phyloP scores from a whole-genome alignment of 2,329 filamentous ascomycete genomes.

The Aspergillus phoenicis region DNA sequence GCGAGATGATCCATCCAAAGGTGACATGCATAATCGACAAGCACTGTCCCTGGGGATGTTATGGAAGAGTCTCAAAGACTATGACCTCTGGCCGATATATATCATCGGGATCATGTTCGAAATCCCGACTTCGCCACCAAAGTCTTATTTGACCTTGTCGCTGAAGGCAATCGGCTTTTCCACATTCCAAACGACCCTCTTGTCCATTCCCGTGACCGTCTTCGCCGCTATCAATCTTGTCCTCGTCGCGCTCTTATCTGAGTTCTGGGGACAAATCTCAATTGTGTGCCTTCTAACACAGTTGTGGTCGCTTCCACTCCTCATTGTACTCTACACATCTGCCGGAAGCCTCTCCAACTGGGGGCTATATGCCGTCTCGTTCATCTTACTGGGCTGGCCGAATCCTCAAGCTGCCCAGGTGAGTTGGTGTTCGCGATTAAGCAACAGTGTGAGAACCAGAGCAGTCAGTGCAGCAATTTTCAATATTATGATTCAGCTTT shows the following conservation, averaged over 20 bases:
- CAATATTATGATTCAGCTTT: conserved; percentile 44
- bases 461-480: conserved; percentile 42
- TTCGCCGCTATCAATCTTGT: conserved; percentile 59
- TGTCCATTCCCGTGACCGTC: conserved; percentile 60
- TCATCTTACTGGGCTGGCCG: conserved; percentile 41
- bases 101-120: conserved; percentile 58
- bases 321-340: conserved; percentile 49
- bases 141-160: conserved; percentile 14
- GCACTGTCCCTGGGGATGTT: conserved; percentile 36
- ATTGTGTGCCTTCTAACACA: conserved; percentile 55
- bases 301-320: conserved; percentile 54
- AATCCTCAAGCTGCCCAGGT: conserved; percentile 20
- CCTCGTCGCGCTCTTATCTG: conserved; percentile 20
- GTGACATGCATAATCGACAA: conserved; percentile 38
- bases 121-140: conserved; percentile 49
- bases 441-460: conserved; percentile 39
- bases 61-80: conserved; percentile 51
- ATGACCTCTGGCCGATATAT: conserved; percentile 52
- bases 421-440: conserved; percentile 36
- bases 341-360: conserved; percentile 50
- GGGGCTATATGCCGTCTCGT: conserved; percentile 53
- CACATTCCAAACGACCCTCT: conserved; percentile 54
- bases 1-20: conserved; percentile 49
- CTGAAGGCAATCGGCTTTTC: conserved; percentile 57
- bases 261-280: conserved; percentile 54